Base-by-base conservation (phyloP, 2,329 filamentous ascomycete genomes). In the Ceratocystis lukuohia region DNA sequence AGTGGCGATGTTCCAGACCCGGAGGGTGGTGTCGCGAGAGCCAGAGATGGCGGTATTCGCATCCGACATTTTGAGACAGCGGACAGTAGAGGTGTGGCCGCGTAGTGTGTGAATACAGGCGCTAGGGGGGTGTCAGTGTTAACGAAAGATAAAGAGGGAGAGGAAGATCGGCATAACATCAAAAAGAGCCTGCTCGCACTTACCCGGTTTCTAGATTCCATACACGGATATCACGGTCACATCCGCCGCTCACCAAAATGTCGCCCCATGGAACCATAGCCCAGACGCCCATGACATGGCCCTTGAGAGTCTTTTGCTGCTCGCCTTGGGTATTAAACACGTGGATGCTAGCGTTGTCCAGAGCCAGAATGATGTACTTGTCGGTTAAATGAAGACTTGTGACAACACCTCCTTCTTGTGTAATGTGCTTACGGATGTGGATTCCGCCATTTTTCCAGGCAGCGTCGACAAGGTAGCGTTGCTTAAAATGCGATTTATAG, bases 251-350 rank as follows among this genome's bases (percentile, higher is more conserved):
- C 68, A 99, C 94, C 69, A 99, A 81, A 65, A 90, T 88, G 74
- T 99, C 93, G 68, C 90, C 93, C 89, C 92, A 96, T 5, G 94
- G 94, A 28, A 99, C 91, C 93, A 99, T 97, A 62, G 94, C 94
- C 94, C 94, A 99, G 22, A 99, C 94, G 50, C 94, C 94, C 94
- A 99, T 99, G 57, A 97, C 89, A 77, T 99, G 94, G 10, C 94
- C 94, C 73, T 94, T 88, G 33, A 99, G 78, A 1, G 91, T 96
- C 74, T 91, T 90, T 71, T 96, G 86, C 70, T 91, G 86, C 71
- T 91, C 87, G 44, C 94, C 94, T 70, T 94, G 85, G 0, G 91
- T 92, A 74, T 97, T 90, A 74, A 97, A 99, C 30, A 99, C 92
- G 75, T 99, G 94, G 59, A 99, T 99, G 79, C 95, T 96, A 46